These are phyloP conservation scores for Penicillium roqueforti DNA, from an alignment of 495 filamentous ascomycete species.

Conservation along the genomic window DNA sequence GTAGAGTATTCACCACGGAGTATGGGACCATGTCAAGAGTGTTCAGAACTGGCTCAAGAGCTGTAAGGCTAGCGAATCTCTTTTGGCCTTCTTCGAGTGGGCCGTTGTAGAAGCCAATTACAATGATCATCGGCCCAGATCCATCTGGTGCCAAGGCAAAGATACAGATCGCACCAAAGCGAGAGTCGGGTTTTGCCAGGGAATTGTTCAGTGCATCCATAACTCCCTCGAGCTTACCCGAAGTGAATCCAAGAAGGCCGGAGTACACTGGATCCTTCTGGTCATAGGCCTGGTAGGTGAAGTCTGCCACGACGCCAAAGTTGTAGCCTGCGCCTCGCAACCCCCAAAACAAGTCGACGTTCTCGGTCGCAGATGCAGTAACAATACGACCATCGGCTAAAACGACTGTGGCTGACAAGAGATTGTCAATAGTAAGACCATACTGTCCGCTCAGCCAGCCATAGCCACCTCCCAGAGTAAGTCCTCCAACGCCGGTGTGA, in stretches of 20 bases:
- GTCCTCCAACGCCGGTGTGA: slow-evolving; percentile 55
- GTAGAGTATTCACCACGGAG: slow-evolving; percentile 38
- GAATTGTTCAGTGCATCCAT: slow-evolving; percentile 40
- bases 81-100: slow-evolving; percentile 34
- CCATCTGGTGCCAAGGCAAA: slow-evolving; percentile 34
- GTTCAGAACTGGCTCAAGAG: slow-evolving; percentile 34
- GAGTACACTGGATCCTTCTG: slow-evolving; percentile 43
- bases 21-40: slow-evolving; percentile 42
- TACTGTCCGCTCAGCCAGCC: slow-evolving; percentile 48
- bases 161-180: slow-evolving; percentile 37
- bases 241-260: slow-evolving; percentile 42
- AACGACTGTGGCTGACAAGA: slow-evolving; percentile 46
- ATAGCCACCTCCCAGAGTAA: slow-evolving; percentile 56
- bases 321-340: slow-evolving; percentile 45
- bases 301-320: slow-evolving; percentile 46
- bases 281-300: slow-evolving; percentile 44
- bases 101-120: slow-evolving; percentile 51
- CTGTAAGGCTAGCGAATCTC: slow-evolving; percentile 37
- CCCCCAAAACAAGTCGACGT: slow-evolving; percentile 47
- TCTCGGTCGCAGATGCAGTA: slow-evolving; percentile 33
- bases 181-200: slow-evolving; percentile 28
- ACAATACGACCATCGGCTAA: slow-evolving; percentile 46
- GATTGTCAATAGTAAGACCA: slow-evolving; percentile 52
- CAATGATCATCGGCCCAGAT: slow-evolving; percentile 35
- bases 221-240: slow-evolving; percentile 36